Conservation (phyloP, 805 yeast species). For the Kregervanrija delftensis region DNA sequence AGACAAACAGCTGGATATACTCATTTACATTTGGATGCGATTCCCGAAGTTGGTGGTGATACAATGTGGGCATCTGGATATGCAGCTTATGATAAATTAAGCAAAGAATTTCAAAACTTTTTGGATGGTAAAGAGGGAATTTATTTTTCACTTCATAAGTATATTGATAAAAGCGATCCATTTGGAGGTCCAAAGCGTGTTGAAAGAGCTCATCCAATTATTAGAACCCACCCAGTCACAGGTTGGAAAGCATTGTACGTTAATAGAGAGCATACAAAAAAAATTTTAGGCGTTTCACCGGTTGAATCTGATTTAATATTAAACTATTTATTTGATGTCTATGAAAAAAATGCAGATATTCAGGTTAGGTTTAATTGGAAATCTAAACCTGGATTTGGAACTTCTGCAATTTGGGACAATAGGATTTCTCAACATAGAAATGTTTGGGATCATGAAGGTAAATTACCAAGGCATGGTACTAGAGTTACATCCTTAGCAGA, state of each 20-base stretch:
- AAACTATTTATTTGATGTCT: constrained; percentile 36
- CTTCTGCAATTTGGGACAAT: constrained; percentile 45
- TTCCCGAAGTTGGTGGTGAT: constrained; percentile 50
- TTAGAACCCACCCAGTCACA: constrained; percentile 60
- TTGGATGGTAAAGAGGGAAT: constrained; percentile 47
- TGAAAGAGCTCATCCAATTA: constrained; percentile 52
- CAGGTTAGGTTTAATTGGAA: constrained; percentile 47
- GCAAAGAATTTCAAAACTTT: constrained; percentile 42
- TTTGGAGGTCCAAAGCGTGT: constrained; percentile 38
- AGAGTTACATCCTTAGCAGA: constrained; percentile 49
- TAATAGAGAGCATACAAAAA: constrained; percentile 41
- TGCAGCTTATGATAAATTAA: constrained; percentile 49
- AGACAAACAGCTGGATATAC: constrained; percentile 51
- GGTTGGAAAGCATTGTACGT: constrained; percentile 54
- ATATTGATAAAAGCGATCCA: constrained; percentile 35
- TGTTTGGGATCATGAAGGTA: constrained; percentile 34
- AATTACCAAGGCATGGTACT: constrained; percentile 40
- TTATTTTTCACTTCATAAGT: constrained; percentile 34
- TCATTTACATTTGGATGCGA: constrained; percentile 44
- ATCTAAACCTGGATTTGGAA: constrained; percentile 30
- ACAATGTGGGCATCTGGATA: constrained; percentile 50
- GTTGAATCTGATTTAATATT: constrained; percentile 40
- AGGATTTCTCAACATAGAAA: constrained; percentile 37
- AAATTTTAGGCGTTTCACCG: constrained; percentile 44
- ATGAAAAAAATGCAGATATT: constrained; percentile 44